Evolutionary conservation across 306 rosid species (phyloP).

Genomic region (Fragaria iinumae): DNA sequence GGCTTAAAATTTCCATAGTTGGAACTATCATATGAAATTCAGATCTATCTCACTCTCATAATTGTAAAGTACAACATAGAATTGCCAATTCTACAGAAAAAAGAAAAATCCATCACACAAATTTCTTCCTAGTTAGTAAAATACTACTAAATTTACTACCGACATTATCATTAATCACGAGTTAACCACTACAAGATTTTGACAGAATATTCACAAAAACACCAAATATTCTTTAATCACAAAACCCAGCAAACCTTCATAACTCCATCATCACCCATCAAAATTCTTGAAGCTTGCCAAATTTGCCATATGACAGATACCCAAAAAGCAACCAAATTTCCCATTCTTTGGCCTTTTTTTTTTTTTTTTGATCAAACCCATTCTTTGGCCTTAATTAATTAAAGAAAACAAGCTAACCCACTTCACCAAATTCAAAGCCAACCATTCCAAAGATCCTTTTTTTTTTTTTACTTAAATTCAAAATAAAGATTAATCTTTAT

Average conservation of each 20-base stretch:
- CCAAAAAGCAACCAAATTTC: not conserved
- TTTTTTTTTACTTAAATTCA: not conserved
- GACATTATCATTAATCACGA: slow-evolving; percentile 2
- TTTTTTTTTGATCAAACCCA: not conserved
- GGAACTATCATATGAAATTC: not conserved
- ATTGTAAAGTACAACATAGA: not conserved
- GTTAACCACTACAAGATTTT: not conserved
- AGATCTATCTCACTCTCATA: slow-evolving; percentile 16
- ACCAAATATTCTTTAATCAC: not conserved
- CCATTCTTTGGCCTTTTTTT: not conserved
- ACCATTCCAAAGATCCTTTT: not conserved
- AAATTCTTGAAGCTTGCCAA: not conserved
- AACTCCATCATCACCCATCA: slow-evolving; percentile 13
- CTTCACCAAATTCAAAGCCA: slow-evolving; percentile 23
- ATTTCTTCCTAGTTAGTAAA: not conserved
- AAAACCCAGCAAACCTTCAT: slow-evolving; percentile 1
- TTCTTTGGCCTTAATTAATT: not conserved
- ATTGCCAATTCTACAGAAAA: not conserved
- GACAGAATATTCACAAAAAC: slow-evolving; percentile 2
- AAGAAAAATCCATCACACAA: not conserved
- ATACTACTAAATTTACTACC: slow-evolving; percentile 7
- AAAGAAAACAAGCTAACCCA: slow-evolving; percentile 17
- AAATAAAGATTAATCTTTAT: slow-evolving; percentile 5
- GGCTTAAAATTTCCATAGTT: not conserved
- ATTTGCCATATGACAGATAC: not conserved